Percentiles rank a stretch among this genome's conserved stretches.
These are phyloP conservation scores for Wolfiporia cocos DNA, from an alignment of 1,284 basidiomycete species.

Conservation along the genomic window DNA sequence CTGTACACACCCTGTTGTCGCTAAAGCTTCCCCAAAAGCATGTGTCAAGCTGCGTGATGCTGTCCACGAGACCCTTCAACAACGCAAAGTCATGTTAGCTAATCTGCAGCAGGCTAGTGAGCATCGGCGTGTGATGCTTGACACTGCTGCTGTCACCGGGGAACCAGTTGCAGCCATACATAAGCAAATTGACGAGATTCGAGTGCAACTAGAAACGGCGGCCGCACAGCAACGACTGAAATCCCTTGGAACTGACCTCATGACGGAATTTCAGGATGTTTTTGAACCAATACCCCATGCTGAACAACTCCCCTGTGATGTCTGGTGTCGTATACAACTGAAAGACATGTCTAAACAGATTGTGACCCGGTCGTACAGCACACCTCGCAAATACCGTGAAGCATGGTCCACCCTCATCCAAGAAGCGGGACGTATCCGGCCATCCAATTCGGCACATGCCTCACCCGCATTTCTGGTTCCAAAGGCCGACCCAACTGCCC, in stretches of 20 bases:
- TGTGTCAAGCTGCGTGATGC: not conserved
- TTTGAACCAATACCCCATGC: not conserved
- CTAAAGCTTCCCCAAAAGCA: no score
- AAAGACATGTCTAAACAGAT: not conserved
- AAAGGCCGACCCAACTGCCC: conserved; percentile 27
- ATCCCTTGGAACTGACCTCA: not conserved
- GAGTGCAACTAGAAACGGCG: no score
- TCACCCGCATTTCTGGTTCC: conserved; percentile 34
- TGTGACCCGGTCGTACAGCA: conserved; percentile 1
- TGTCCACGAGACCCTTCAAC: not conserved
- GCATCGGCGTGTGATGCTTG: not conserved
- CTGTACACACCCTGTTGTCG: not conserved
- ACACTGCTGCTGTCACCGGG: not conserved
- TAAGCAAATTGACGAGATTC: not conserved
- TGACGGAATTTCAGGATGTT: not conserved
- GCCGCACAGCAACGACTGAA: not conserved
- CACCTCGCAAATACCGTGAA: conserved; percentile 2
- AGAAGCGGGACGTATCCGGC: conserved; percentile 12
- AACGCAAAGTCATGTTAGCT: not conserved
- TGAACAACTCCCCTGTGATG: not conserved
- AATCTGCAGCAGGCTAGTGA: not conserved
- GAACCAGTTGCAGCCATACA: not conserved
- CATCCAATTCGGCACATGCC: conserved; percentile 12
- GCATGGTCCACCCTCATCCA: conserved; percentile 8
- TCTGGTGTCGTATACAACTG: not conserved